Conservation (phyloP, 2,329 filamentous ascomycete species). For the Microdochium nivale region DNA sequence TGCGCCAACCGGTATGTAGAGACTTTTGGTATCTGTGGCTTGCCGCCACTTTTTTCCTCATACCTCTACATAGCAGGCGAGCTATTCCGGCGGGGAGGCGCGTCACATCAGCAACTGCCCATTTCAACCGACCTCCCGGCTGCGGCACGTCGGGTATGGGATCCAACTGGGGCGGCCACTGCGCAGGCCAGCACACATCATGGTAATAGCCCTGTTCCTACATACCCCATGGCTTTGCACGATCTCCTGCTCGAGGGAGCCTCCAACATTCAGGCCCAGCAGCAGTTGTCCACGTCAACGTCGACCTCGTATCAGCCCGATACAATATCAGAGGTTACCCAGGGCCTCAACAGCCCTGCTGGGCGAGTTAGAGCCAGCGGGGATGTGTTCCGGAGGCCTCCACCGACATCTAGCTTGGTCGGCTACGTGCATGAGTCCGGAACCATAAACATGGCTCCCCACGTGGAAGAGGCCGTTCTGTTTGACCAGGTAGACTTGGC, state of each 20-base stretch:
- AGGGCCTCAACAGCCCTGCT: too few relatives aligned
- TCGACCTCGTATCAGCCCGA: not conserved
- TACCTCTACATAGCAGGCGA: slow-evolving; percentile 10
- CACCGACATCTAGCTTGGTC: not conserved
- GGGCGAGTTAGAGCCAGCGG: not conserved
- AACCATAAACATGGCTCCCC: not conserved
- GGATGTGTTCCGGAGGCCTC: not conserved
- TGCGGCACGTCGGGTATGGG: not conserved
- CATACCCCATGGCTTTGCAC: not conserved
- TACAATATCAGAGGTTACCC: not conserved
- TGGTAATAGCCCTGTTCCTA: not conserved
- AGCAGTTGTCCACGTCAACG: not conserved
- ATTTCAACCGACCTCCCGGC: not conserved
- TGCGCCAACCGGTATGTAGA: slow-evolving; percentile 10
- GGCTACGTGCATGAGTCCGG: not conserved
- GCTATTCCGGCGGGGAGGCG: not conserved
- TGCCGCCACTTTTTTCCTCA: slow-evolving; percentile 9
- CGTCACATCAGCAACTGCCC: not conserved
- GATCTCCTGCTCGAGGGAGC: not conserved
- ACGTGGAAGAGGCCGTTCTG: not conserved
- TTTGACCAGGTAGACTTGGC: slow-evolving; percentile 7
- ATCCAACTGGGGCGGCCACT: not conserved
- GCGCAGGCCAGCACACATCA: not conserved
- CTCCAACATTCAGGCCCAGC: not conserved
- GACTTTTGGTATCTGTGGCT: slow-evolving; percentile 10